Conservation (phyloP, 2,329 filamentous ascomycete species). For the Aspergillus novofumigatus region DNA sequence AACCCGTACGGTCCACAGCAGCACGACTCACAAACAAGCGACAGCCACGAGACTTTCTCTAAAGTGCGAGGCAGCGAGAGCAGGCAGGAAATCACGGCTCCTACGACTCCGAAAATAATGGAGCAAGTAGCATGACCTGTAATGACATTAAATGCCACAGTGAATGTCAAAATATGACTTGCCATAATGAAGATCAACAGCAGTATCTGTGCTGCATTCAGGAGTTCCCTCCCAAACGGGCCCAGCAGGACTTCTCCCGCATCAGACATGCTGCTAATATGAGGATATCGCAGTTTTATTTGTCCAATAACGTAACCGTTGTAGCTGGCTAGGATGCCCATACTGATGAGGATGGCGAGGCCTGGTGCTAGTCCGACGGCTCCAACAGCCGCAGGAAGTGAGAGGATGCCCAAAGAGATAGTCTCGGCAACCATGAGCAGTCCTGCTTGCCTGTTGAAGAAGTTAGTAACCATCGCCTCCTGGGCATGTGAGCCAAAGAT, state of each 20-base stretch:
- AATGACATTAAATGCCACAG: slow-evolving; percentile 62
- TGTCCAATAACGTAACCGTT: slow-evolving; percentile 56
- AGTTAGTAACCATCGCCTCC: slow-evolving; percentile 9
- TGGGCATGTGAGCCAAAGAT: background rate
- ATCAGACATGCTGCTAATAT: slow-evolving; percentile 63
- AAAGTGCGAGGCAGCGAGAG: slow-evolving; percentile 58
- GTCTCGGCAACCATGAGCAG: slow-evolving; percentile 53
- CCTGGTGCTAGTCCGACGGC: slow-evolving; percentile 50
- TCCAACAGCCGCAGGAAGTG: slow-evolving; percentile 50
- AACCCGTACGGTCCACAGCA: background rate
- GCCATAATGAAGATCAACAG: slow-evolving; percentile 64
- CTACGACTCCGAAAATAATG: slow-evolving; percentile 56
- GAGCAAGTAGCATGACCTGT: slow-evolving; percentile 58
- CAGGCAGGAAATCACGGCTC: slow-evolving; percentile 52
- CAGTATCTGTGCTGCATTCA: slow-evolving; percentile 57
- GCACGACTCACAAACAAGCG: slow-evolving; percentile 47
- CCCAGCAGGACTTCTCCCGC: slow-evolving; percentile 61
- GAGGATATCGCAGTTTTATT: slow-evolving; percentile 52
- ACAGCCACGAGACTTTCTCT: slow-evolving; percentile 57
- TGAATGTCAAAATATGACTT: slow-evolving; percentile 65
- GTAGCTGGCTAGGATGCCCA: slow-evolving; percentile 53
- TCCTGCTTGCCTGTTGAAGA: too few species aligned
- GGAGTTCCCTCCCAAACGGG: slow-evolving; percentile 55
- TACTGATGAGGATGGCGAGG: slow-evolving; percentile 47
- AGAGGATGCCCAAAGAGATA: slow-evolving; percentile 53